Percentiles rank a stretch among this genome's conserved stretches.
These are phyloP conservation scores for Apiotrichum sp. DNA, from an alignment of 1,284 basidiomycete genomes.

Conservation along the genomic window DNA sequence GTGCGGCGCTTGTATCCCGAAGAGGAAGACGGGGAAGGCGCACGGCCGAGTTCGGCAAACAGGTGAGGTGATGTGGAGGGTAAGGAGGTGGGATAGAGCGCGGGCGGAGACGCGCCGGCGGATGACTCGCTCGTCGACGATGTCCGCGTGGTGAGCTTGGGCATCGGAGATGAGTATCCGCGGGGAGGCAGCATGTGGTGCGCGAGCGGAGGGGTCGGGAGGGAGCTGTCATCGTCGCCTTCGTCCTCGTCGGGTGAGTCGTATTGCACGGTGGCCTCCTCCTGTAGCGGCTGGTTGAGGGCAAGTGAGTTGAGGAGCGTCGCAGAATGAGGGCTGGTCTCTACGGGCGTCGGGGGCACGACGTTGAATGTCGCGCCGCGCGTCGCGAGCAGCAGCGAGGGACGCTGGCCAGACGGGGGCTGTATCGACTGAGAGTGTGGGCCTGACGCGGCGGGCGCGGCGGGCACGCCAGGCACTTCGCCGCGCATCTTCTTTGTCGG, in stretches of 20 bases:
- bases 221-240: not conserved
- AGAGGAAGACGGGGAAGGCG: constrained; percentile 4
- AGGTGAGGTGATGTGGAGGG: constrained; percentile 2
- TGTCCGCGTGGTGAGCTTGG: constrained; percentile 1
- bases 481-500: not conserved
- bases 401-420: no score
- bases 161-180: constrained; percentile 8
- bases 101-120: not conserved
- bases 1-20: not conserved
- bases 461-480: no score
- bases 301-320: not conserved
- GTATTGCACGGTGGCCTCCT: constrained; percentile 10
- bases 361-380: not conserved
- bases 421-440: no score
- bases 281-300: not conserved
- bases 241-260: constrained; percentile 24
- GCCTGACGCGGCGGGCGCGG: no score
- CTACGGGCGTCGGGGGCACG: constrained; percentile 6
- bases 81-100: constrained; percentile 2
- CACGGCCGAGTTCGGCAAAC: not conserved
- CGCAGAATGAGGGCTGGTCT: not conserved
- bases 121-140: constrained; percentile 1
- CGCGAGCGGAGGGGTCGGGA: constrained; percentile 7
- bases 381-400: not conserved
- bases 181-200: constrained; percentile 5